These are phyloP conservation scores for Grifola frondosa DNA, from an alignment of 1,284 basidiomycete genomes.

Conservation along the genomic window DNA sequence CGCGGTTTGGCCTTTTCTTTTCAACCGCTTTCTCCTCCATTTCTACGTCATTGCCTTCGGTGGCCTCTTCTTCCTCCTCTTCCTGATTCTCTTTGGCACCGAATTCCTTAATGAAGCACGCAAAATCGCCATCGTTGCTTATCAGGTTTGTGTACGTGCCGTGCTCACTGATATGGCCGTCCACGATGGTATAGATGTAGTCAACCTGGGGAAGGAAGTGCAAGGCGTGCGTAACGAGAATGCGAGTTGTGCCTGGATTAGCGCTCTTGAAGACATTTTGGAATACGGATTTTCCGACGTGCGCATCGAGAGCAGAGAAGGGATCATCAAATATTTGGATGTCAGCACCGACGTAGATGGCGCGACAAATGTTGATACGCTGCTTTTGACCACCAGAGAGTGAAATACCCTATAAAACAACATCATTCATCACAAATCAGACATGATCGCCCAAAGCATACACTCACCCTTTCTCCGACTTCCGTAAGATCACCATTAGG, in stretches of 20 bases:
- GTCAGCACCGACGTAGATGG: slow-evolving; percentile 83
- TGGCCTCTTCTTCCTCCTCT: slow-evolving; percentile 38
- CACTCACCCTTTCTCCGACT: slow-evolving; percentile 78
- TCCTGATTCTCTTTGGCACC: slow-evolving; percentile 48
- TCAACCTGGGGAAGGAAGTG: slow-evolving; percentile 81
- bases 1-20: slow-evolving; percentile 37
- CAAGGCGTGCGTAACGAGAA: slow-evolving; percentile 83
- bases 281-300: slow-evolving; percentile 87
- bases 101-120: slow-evolving; percentile 68
- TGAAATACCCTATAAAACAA: slow-evolving; percentile 58
- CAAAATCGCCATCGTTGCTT: slow-evolving; percentile 64
- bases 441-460: neutral
- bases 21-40: slow-evolving; percentile 35
- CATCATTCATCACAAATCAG: neutral
- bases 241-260: slow-evolving; percentile 66
- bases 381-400: slow-evolving; percentile 84
- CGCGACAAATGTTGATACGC: slow-evolving; percentile 75
- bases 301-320: slow-evolving; percentile 78
- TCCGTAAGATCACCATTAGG: slow-evolving; percentile 85
- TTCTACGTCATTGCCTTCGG: slow-evolving; percentile 32
- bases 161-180: slow-evolving; percentile 74
- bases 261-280: slow-evolving; percentile 76
- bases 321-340: slow-evolving; percentile 89
- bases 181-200: slow-evolving; percentile 68
- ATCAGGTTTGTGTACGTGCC: slow-evolving; percentile 76